These are phyloP conservation scores for Talaromyces albobiverticillius DNA, from an alignment of 2,329 filamentous ascomycete genomes.

Conservation along the genomic window DNA sequence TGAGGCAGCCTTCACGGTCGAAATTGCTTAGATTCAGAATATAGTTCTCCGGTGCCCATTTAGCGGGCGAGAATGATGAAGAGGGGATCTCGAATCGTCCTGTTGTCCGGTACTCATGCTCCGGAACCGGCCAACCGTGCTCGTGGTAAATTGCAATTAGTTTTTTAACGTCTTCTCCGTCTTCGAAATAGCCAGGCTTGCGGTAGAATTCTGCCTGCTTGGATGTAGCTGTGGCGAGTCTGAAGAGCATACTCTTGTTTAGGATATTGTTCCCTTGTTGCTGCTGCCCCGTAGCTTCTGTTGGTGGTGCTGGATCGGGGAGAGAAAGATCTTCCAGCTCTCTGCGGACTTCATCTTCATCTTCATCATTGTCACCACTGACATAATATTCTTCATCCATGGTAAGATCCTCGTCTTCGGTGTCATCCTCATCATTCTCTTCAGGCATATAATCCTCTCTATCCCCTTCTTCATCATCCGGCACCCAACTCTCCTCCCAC, in stretches of 20 bases:
- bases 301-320: not conserved
- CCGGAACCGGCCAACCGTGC: slow-evolving; percentile 10
- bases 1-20: slow-evolving; percentile 7
- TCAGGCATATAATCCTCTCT: slow-evolving; percentile 3
- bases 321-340: slow-evolving; percentile 3
- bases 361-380: not conserved
- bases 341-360: not conserved
- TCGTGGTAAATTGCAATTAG: slow-evolving; percentile 3
- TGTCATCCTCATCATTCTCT: no score
- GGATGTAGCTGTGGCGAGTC: not conserved
- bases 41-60: not conserved
- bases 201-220: not conserved
- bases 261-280: not conserved
- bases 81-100: not conserved
- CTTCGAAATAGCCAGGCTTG: not conserved
- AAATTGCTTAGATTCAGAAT: slow-evolving; percentile 1
- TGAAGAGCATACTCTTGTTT: slow-evolving; percentile 7
- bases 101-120: slow-evolving; percentile 1
- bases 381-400: not conserved
- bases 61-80: not conserved
- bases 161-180: not conserved
- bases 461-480: slow-evolving; percentile 2
- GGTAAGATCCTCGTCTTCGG: not conserved
- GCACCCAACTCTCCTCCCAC: slow-evolving; percentile 11
- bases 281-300: not conserved